These are phyloP conservation scores for Dactylellina parvicollis DNA, from an alignment of 2,329 filamentous ascomycete genomes.

Conservation along the genomic window DNA sequence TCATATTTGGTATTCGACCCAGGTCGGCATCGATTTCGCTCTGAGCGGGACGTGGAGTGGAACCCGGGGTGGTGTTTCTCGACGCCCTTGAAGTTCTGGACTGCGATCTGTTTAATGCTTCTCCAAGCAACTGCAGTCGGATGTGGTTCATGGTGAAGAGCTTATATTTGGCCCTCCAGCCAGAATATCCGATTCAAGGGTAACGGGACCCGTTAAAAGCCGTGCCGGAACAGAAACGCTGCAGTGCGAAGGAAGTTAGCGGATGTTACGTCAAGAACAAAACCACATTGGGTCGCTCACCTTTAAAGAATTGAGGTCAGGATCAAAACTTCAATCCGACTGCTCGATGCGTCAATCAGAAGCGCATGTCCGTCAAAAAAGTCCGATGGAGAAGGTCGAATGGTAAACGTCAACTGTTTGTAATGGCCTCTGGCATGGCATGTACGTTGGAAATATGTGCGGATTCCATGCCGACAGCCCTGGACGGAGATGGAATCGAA, in stretches of 20 bases:
- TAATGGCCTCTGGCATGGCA: background rate
- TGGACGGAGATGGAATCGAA: constrained; percentile 5
- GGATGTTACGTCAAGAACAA: background rate
- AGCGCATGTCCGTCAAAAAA: background rate
- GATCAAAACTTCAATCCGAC: background rate
- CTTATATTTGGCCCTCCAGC: constrained; percentile 9
- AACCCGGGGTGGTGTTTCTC: background rate
- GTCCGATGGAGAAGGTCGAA: background rate
- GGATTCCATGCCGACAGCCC: constrained; percentile 11
- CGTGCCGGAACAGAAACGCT: background rate
- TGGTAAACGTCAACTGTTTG: background rate
- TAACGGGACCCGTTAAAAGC: background rate
- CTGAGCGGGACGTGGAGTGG: background rate
- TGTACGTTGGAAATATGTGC: background rate
- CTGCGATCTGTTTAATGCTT: constrained; percentile 10
- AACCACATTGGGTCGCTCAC: background rate
- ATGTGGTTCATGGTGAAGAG: constrained; percentile 23
- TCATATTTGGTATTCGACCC: background rate
- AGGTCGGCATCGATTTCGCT: background rate
- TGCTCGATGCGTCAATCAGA: background rate
- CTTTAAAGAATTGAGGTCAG: background rate
- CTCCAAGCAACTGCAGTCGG: constrained; percentile 19
- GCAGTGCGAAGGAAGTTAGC: background rate
- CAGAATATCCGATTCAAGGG: background rate
- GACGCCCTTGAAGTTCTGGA: background rate